Evolutionary conservation across 2,329 filamentous ascomycete species (phyloP).

Genomic region (Colletotrichum liriopes): DNA sequence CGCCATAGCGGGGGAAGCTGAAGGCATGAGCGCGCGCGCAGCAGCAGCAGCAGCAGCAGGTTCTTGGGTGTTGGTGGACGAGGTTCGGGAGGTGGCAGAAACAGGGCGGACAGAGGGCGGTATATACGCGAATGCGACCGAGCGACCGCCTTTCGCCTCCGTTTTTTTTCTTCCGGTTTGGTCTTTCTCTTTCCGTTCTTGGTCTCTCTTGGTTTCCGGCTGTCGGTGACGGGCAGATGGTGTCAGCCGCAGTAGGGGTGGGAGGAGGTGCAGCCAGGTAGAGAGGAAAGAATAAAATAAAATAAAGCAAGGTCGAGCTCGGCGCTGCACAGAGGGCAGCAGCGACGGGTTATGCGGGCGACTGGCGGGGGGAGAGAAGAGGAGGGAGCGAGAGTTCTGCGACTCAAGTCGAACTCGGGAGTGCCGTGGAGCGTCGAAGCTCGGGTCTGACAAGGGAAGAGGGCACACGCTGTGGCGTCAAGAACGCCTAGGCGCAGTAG

Average conservation of each 20-base stretch:
- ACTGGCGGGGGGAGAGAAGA: constrained; percentile 12
- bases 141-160: constrained; percentile 20
- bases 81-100: constrained; percentile 15
- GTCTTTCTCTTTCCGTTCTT: constrained; percentile 1
- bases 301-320: neutral
- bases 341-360: constrained; percentile 32
- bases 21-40: constrained; percentile 37
- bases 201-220: constrained; percentile 15
- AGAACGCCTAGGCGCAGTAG: constrained; percentile 44
- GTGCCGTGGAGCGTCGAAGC: constrained; percentile 33
- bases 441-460: constrained; percentile 29
- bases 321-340: constrained; percentile 25
- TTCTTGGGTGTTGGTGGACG: constrained; percentile 16
- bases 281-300: neutral
- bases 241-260: constrained; percentile 33
- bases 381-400: constrained; percentile 13
- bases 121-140: constrained; percentile 38
- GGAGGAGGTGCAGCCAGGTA: constrained; percentile 15
- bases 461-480: constrained; percentile 43
- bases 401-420: constrained; percentile 38
- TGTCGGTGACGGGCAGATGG: constrained; percentile 32
- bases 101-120: constrained; percentile 21
- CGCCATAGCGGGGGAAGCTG: constrained; percentile 40
- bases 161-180: neutral
- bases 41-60: neutral